A percentile compares a stretch with the other conserved stretches of the same genome.
Evolutionary conservation across 306 rosid species (phyloP).

Genomic region (Fragaria nilgerrensis): DNA sequence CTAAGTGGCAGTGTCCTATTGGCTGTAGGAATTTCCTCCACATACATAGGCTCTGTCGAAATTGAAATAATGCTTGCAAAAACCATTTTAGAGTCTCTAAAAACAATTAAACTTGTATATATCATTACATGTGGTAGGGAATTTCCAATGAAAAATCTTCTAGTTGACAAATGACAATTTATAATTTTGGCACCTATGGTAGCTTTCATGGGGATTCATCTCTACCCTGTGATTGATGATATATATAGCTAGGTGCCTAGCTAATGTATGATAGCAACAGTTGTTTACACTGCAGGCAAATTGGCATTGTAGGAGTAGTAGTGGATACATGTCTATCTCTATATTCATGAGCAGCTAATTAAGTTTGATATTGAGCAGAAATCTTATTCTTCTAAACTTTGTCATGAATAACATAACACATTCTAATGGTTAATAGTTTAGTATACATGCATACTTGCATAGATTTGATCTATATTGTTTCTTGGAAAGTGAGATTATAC

Average conservation of each 20-base stretch:
- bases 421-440: too few relatives aligned
- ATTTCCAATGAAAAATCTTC: background rate
- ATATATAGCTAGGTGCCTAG: background rate
- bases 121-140: background rate
- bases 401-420: background rate
- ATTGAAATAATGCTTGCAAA: background rate
- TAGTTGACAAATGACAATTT: background rate
- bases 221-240: constrained; percentile 6
- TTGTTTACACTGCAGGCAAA: background rate
- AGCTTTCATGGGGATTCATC: constrained; percentile 19
- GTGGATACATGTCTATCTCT: background rate
- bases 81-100: background rate
- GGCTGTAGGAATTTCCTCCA: constrained; percentile 8
- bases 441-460: too few relatives aligned
- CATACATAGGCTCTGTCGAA: background rate
- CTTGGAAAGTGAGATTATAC: too few relatives aligned
- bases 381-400: too few relatives aligned
- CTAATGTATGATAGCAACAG: background rate
- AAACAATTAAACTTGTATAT: background rate
- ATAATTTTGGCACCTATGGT: background rate
- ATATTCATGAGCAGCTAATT: background rate
- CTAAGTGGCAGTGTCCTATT: constrained; percentile 17
- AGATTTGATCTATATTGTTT: too few relatives aligned
- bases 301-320: background rate
- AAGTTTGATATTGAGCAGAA: background rate